Base-by-base conservation (phyloP, 1,284 basidiomycete genomes). In the Vanrija sp. region DNA sequence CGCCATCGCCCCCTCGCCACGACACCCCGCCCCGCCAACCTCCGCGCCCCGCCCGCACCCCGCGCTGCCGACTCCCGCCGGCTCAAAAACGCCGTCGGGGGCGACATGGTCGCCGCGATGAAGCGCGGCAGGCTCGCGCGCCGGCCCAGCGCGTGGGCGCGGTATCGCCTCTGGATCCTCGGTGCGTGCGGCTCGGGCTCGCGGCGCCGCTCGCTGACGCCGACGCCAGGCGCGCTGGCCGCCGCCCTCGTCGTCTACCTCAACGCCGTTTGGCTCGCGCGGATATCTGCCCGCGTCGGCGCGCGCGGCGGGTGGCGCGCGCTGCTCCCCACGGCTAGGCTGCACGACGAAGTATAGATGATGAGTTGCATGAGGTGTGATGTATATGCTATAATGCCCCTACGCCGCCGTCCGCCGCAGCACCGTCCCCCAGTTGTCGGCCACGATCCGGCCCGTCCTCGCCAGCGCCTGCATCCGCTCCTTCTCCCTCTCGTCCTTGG, bases 81-180 rank as follows among this genome's bases (percentile, higher is more conserved):
- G 14, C 43, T 50, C 3, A 49, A 48, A 9, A 46, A 52, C 25
- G 56, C 53, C 8, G 60, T 70, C 6, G 67, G 67, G 15, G 68
- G 68, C 0, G 49, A 54, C 45, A 43, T 71, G 14, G 68, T 68
- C 12, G 47, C 53, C 31, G 65, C 61, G 51, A 71, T 71, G 66
- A 71, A 71, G 50, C 47, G 62, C 24, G 63, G 60, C 5, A 41
- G 27, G 38, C n/a, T 22, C 8, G 19, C 10, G 14, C 22, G 15
- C 20, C 20, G 10, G 39, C 14, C 18, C 9, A 38, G 20, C 35
- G 20, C 4, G 27, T 18, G 18, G 18, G 15, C 25, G 8, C n/a
- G 36, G 4, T 45, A 37, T 8, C 45, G 54, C 5, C n/a, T 20
- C 3, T 53, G 46, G 41, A n/a, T 48, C 1, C 48, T 57, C 1